Evolutionary conservation across 495 filamentous ascomycete species (phyloP), one percentile per base, ranked within the genome.

Genomic region (Xylaria longipes): DNA sequence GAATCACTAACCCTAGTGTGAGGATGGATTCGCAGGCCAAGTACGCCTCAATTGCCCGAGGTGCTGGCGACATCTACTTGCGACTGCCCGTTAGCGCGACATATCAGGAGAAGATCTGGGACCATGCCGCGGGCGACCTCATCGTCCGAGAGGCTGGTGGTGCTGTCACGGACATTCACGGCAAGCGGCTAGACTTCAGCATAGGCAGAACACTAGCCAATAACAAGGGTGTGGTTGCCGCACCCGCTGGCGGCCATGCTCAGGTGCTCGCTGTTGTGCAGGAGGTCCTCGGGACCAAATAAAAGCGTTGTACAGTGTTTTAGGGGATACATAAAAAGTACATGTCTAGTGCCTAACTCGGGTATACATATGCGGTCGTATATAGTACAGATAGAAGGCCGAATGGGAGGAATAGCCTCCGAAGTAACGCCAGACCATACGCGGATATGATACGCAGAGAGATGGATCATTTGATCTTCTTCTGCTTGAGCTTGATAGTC

Each of bases 61-160:
- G 96, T 31, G 94, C 95, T 8, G 96, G 94, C 54, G 97, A 99
- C 76, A 89, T 99, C 73, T 98, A 98, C 80, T 84, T 99, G 74
- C 87, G 96, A 63, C 83, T 99, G 37, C 96, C 97, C 22, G 90
- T 91, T 15, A 91, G 87, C 75, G 91, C 90, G 77, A 89, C 90
- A 31, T 99, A 98, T 82, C 89, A 97, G 83, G 96, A 99, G 87
- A 99, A 99, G 87, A 98, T 99, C 73, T 99, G 96, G 96, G 96
- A 99, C 79, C 96, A 99, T 82, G 97, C 95, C 39, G 95, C 94
- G n/a, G 96, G 96, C 43, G 94, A 97, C 71, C 81, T 99, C 64
- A 95, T 99, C 74, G 94, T 97, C 14, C 87, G 94, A 60, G 96
- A 99, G 81, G 94, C 97, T 5, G 96, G 97, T 61, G 97, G 95